A percentile compares a stretch with the other conserved stretches of the same genome.
Evolutionary conservation across 345 rosid genomes (phyloP).

Genomic region (Pistacia integerrima): DNA sequence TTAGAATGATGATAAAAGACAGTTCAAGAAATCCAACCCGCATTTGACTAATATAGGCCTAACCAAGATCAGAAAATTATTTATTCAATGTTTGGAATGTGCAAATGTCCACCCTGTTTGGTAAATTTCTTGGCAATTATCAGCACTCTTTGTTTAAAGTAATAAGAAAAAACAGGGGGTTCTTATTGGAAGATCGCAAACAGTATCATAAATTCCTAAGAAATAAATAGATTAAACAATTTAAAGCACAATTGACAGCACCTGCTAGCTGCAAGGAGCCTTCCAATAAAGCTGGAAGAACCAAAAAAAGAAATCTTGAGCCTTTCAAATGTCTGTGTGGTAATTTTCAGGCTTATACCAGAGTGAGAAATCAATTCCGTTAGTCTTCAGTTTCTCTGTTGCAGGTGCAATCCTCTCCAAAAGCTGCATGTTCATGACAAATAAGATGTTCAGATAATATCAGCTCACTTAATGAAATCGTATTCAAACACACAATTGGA

Average conservation of each 20-base stretch:
- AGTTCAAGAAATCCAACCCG: too few species aligned
- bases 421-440: conserved; percentile 53
- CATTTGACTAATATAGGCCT: too few species aligned
- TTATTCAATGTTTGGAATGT: too few species aligned
- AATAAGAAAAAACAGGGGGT: too few species aligned
- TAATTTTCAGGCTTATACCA: conserved; percentile 93
- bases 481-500: not conserved
- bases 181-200: too few species aligned
- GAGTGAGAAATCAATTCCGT: conserved; percentile 82
- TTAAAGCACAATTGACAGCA: not conserved
- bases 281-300: conserved; percentile 2
- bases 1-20: too few species aligned
- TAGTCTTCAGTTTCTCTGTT: conserved; percentile 70
- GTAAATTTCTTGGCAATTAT: too few species aligned
- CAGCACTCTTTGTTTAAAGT: too few species aligned
- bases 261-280: too few species aligned
- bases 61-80: too few species aligned
- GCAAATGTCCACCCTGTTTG: too few species aligned
- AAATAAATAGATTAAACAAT: not conserved
- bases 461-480: conserved; percentile 2
- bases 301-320: not conserved
- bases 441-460: not conserved
- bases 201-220: not conserved
- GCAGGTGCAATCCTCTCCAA: conserved; percentile 76
- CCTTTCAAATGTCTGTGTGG: conserved; percentile 55